These are phyloP conservation scores for Glaciozyma antarctica DNA, from an alignment of 768 basidiomycete species.

Conservation along the genomic window DNA sequence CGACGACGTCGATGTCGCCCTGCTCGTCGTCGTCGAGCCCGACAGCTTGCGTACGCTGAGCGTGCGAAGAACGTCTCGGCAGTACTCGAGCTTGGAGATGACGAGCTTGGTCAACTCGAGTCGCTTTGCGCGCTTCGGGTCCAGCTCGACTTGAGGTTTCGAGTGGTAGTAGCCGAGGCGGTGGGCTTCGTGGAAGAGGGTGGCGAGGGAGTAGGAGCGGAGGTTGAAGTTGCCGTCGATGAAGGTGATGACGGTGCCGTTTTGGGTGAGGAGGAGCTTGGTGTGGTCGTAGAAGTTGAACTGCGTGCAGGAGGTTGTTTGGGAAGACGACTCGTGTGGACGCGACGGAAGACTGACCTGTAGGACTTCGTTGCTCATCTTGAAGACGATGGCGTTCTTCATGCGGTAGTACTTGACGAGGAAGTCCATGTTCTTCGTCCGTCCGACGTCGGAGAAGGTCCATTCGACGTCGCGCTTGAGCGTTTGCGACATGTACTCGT, in stretches of 20 bases:
- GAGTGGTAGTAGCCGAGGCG: constrained; percentile 14
- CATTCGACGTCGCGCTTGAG: constrained; percentile 77
- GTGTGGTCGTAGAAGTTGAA: constrained; percentile 99
- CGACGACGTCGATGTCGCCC: not conserved
- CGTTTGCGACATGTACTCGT: constrained; percentile 84
- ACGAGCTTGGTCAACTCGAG: constrained; percentile 38
- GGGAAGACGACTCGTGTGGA: too few relatives aligned
- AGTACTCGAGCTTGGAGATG: constrained; percentile 73
- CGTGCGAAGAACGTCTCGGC: constrained; percentile 60
- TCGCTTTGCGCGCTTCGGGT: constrained; percentile 6
- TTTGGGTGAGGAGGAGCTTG: constrained; percentile 77
- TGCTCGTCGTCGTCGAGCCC: not conserved
- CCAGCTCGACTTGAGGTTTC: not conserved
- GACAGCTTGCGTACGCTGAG: constrained; percentile 14
- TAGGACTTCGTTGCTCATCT: constrained; percentile 87
- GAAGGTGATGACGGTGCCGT: constrained; percentile 70
- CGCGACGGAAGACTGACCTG: constrained; percentile 66
- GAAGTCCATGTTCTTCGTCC: constrained; percentile 82
- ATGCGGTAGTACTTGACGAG: constrained; percentile 90
- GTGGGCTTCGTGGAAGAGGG: constrained; percentile 25
- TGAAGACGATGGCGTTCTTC: constrained; percentile 95
- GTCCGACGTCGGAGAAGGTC: constrained; percentile 58
- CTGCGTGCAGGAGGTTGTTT: constrained; percentile 46
- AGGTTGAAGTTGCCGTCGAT: constrained; percentile 47
- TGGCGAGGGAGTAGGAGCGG: constrained; percentile 23